Base-by-base conservation (phyloP, 768 basidiomycete genomes). In the Lentinula sp. region DNA sequence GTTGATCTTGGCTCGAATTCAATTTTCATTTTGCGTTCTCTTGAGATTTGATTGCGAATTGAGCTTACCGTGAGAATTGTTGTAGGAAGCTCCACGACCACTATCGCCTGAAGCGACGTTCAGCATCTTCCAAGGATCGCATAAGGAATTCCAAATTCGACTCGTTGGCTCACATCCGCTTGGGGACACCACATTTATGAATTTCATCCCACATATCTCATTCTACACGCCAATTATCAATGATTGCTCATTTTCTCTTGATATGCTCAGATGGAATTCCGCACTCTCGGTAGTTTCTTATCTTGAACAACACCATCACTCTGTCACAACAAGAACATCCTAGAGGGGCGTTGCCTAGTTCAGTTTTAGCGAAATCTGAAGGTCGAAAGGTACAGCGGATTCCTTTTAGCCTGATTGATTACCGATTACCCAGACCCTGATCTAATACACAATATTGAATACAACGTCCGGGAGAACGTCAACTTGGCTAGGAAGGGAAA, bases 351-450 rank as follows among this genome's bases (percentile, higher is more conserved):
- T n/a, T n/a, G n/a, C n/a, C n/a, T n/a, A n/a, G n/a, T n/a, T n/a
- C n/a, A n/a, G n/a, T n/a, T n/a, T n/a, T n/a, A n/a, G n/a, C n/a
- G n/a, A n/a, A n/a, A n/a, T n/a, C n/a, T n/a, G n/a, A n/a, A n/a
- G n/a, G n/a, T n/a, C n/a, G n/a, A n/a, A n/a, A n/a, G n/a, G n/a
- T n/a, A n/a, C n/a, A n/a, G n/a, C n/a, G n/a, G n/a, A n/a, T n/a
- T n/a, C n/a, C n/a, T n/a, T n/a, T n/a, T n/a, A n/a, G n/a, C n/a
- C n/a, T n/a, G n/a, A n/a, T n/a, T 97, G 2, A 73, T 95, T 50
- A 97, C 97, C 0, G 97, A 99, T 72, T 98, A 98, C 70, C 96
- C 96, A 0, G 96, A 98, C 63, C 66, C 76, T 1, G 70, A 78
- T 10, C 80, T 98, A 33, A 71, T 98, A 28, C 77, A 87, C 2